These are phyloP conservation scores for Venturia effusa DNA, from an alignment of 2,329 filamentous ascomycete species.

Conservation along the genomic window DNA sequence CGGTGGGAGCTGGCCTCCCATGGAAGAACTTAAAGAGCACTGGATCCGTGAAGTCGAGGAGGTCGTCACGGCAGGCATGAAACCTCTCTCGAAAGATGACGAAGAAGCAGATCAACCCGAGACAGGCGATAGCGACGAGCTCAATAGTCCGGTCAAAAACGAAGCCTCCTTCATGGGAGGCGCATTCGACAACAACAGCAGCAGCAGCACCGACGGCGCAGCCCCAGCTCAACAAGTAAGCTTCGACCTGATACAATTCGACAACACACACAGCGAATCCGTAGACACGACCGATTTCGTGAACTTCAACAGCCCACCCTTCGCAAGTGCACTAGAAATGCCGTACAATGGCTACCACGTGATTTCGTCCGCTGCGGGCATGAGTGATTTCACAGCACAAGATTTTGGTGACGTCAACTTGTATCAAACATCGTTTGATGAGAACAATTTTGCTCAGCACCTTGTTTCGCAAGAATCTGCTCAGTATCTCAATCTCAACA, in stretches of 20 bases:
- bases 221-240: neutral
- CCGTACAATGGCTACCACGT: neutral
- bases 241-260: neutral
- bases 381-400: neutral
- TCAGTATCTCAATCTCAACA: neutral
- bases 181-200: neutral
- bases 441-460: neutral
- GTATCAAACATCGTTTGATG: neutral
- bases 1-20: constrained; percentile 49
- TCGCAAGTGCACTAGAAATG: neutral
- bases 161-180: neutral
- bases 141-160: neutral
- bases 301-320: neutral
- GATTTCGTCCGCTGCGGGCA: neutral
- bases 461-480: neutral
- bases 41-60: constrained; percentile 50
- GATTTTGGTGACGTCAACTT: neutral
- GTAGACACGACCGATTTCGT: neutral
- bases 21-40: constrained; percentile 46
- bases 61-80: constrained; percentile 2
- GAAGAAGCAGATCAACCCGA: constrained; percentile 1
- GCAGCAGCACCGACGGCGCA: neutral
- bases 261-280: neutral
- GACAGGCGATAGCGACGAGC: neutral
- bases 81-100: constrained; percentile 5